Conservation (phyloP, 2,329 filamentous ascomycete genomes). For the Calonectria montana region DNA sequence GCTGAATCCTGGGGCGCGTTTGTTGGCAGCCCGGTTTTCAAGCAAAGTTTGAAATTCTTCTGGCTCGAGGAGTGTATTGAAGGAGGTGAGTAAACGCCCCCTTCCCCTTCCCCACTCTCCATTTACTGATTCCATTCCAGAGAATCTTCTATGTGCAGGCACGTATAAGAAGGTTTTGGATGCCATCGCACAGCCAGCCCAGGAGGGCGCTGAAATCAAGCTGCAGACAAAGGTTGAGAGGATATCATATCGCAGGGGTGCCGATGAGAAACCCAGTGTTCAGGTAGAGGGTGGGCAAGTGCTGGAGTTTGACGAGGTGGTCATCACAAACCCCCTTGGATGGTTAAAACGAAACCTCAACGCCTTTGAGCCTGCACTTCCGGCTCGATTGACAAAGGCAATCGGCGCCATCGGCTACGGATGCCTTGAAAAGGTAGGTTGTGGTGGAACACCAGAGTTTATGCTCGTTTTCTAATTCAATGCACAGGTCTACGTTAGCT, state of each 20-base stretch:
- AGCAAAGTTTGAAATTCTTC: conserved; percentile 79
- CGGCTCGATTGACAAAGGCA: conserved; percentile 66
- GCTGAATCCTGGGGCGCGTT: conserved; percentile 78
- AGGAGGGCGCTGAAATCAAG: conserved; percentile 65
- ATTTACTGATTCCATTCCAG: conserved; percentile 46
- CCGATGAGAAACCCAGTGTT: conserved; percentile 53
- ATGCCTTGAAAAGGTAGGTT: conserved; percentile 73
- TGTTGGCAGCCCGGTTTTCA: conserved; percentile 72
- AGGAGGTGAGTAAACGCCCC: conserved; percentile 60
- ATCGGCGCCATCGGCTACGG: conserved; percentile 77
- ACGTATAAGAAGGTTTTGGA: conserved; percentile 70
- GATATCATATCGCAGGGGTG: conserved; percentile 49
- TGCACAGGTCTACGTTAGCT: conserved; percentile 70
- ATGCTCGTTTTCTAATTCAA: conserved; percentile 4
- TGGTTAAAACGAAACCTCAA: conserved; percentile 72
- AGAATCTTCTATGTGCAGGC: conserved; percentile 70
- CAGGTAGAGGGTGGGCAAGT: conserved; percentile 57
- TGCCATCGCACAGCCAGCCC: conserved; percentile 66
- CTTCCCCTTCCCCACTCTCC: not conserved
- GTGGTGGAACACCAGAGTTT: not conserved
- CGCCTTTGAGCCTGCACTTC: conserved; percentile 72
- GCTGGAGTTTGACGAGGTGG: conserved; percentile 73
- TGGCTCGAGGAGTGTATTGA: conserved; percentile 84
- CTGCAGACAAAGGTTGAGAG: conserved; percentile 60
- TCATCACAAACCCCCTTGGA: conserved; percentile 75